These are phyloP conservation scores for Suillus variegatus DNA, from an alignment of 768 basidiomycete genomes.

Conservation along the genomic window DNA sequence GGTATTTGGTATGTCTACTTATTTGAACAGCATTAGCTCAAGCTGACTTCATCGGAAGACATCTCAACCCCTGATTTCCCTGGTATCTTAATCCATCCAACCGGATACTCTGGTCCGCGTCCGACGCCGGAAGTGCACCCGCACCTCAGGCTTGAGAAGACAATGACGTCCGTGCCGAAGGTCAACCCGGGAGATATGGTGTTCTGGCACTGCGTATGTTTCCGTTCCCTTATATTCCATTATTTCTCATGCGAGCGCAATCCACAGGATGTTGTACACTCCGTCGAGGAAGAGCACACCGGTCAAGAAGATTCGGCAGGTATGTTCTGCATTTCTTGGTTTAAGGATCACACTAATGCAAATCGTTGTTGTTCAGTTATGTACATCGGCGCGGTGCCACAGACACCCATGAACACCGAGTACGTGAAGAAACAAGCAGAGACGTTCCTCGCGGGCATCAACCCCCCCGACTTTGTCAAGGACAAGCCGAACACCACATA, in stretches of 20 bases:
- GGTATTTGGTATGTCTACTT: constrained; percentile 42
- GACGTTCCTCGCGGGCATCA: constrained; percentile 56
- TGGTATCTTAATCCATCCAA: constrained; percentile 38
- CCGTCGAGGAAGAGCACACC: constrained; percentile 52
- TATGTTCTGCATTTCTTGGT: constrained; percentile 19
- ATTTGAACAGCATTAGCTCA: background rate
- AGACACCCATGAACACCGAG: constrained; percentile 58
- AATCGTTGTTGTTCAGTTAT: constrained; percentile 47
- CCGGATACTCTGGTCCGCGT: constrained; percentile 40
- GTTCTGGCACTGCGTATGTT: constrained; percentile 68
- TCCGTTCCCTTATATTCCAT: background rate
- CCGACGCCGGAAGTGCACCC: constrained; percentile 64
- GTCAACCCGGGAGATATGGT: constrained; percentile 79
- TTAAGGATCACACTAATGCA: background rate
- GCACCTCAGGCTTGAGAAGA: constrained; percentile 60
- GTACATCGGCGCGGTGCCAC: constrained; percentile 77
- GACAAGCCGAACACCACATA: constrained; percentile 42
- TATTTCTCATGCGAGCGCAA: background rate
- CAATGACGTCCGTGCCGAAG: constrained; percentile 71
- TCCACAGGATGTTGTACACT: constrained; percentile 46
- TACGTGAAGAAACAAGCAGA: constrained; percentile 68
- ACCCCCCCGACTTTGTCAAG: constrained; percentile 76
- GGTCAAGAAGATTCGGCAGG: constrained; percentile 61
- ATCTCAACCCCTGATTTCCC: constrained; percentile 51
- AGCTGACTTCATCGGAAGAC: constrained; percentile 33